A percentile compares a stretch with the other conserved stretches of the same genome.
phyloP scores from a whole-genome alignment of 371 early-diverging fungal species.

The Mortierella sp. region DNA sequence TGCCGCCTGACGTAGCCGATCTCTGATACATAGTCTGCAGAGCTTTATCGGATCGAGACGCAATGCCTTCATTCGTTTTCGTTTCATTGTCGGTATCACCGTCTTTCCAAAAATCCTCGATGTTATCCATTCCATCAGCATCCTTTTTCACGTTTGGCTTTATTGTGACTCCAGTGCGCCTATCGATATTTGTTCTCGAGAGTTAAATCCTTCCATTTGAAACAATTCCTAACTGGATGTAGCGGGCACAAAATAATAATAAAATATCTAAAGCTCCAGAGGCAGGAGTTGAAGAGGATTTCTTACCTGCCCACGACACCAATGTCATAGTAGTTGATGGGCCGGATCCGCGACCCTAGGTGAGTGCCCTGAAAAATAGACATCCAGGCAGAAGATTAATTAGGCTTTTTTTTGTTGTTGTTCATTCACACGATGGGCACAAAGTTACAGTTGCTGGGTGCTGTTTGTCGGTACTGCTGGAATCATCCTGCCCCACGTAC shows the following conservation, averaged over 20 bases:
- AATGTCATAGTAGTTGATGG: conserved; percentile 13
- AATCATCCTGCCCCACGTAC: background rate
- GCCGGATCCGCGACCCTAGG: background rate
- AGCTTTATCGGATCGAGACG: background rate
- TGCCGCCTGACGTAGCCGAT: background rate
- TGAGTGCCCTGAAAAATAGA: background rate
- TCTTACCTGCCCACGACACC: conserved; percentile 26
- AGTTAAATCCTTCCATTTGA: background rate
- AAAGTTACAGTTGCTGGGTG: background rate
- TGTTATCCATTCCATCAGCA: conserved; percentile 34
- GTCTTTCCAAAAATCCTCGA: conserved; percentile 36
- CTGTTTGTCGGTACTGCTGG: background rate
- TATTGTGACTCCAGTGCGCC: conserved; percentile 23
- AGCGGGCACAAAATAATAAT: background rate
- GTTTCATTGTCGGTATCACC: background rate
- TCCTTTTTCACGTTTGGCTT: conserved; percentile 29
- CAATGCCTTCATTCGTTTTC: background rate
- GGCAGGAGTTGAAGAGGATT: background rate
- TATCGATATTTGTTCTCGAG: background rate
- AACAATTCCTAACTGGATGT: too few species aligned
- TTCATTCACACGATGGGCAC: background rate
- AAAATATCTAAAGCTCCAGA: background rate
- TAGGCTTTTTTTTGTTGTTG: background rate
- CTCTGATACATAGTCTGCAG: background rate
- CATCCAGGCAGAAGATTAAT: background rate